A percentile compares a stretch with the other conserved stretches of the same genome.
Conservation (phyloP, 2,329 filamentous ascomycete genomes). For the Zasmidium citrigriseum region DNA sequence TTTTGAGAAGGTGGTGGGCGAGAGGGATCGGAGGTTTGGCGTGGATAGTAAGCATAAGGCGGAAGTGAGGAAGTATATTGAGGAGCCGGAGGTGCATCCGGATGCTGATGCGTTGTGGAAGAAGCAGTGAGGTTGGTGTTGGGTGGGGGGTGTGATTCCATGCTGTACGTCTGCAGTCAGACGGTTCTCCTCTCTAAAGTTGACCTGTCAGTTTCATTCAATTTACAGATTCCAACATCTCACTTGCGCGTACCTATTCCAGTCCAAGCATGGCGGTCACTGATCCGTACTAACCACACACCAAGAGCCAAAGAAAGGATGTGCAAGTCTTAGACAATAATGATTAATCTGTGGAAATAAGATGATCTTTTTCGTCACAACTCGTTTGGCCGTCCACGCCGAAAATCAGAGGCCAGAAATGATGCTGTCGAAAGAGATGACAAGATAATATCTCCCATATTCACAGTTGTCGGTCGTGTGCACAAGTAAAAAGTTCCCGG, state of each 20-base stretch:
- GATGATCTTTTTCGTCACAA: background rate
- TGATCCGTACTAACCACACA: too few species aligned
- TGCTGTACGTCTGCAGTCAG: too few species aligned
- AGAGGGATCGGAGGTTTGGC: constrained; percentile 57
- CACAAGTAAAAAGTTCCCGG: background rate
- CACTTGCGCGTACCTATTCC: too few species aligned
- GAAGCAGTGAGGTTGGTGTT: constrained; percentile 2
- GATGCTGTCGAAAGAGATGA: too few species aligned
- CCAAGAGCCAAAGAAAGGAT: too few species aligned
- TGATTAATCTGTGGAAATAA: background rate
- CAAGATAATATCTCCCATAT: background rate
- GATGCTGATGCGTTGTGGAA: constrained; percentile 54
- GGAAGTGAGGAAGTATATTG: constrained; percentile 55
- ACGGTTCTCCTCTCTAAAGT: too few species aligned
- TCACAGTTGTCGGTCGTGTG: background rate
- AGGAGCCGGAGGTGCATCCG: constrained; percentile 48
- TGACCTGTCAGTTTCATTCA: too few species aligned
- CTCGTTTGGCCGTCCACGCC: background rate
- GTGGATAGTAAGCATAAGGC: constrained; percentile 55
- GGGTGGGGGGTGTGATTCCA: background rate
- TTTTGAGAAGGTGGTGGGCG: constrained; percentile 48
- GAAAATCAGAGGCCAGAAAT: background rate
- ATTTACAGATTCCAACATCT: too few species aligned
- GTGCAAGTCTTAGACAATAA: background rate
- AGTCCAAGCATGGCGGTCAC: too few species aligned